Evolutionary conservation across 2,329 filamentous ascomycete genomes (phyloP).

Genomic region (Neofusicoccum kwambonambiense): DNA sequence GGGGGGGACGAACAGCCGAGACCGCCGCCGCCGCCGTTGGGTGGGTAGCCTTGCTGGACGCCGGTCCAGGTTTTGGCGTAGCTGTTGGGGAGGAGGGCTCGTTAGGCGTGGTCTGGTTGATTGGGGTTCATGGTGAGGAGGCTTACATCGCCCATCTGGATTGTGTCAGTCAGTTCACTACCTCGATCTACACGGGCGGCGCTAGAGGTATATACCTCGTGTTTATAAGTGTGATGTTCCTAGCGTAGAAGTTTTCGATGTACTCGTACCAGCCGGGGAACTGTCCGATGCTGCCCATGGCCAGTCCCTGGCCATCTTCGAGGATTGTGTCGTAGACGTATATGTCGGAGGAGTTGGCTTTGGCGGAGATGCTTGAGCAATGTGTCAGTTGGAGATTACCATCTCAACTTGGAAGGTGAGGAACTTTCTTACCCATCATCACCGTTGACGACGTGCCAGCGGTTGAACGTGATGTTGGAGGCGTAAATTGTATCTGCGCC

Average conservation of each 20-base stretch:
- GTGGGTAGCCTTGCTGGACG: constrained; percentile 4
- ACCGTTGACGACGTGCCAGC: constrained; percentile 24
- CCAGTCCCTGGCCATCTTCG: constrained; percentile 52
- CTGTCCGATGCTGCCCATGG: constrained; percentile 59
- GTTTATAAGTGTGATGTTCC: not conserved
- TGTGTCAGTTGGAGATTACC: constrained; percentile 52
- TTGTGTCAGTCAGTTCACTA: not conserved
- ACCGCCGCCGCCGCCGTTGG: constrained; percentile 10
- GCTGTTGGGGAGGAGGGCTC: not conserved
- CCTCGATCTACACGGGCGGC: not conserved
- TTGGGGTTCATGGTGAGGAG: too few relatives aligned
- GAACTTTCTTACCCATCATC: constrained; percentile 19
- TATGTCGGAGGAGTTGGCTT: constrained; percentile 58
- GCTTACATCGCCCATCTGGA: constrained; percentile 10
- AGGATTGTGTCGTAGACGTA: constrained; percentile 50
- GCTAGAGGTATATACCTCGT: not conserved
- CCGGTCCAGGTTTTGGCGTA: constrained; percentile 13
- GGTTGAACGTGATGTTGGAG: constrained; percentile 46
- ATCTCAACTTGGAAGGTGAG: constrained; percentile 3
- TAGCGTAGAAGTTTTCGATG: constrained; percentile 37
- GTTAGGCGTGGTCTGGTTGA: not conserved
- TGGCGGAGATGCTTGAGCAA: constrained; percentile 53
- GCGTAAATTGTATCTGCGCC: constrained; percentile 56
- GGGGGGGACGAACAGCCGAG: not conserved
- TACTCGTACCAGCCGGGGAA: constrained; percentile 50